These are phyloP conservation scores for Acrocalymma vagum DNA, from an alignment of 2,329 filamentous ascomycete genomes.

Conservation along the genomic window DNA sequence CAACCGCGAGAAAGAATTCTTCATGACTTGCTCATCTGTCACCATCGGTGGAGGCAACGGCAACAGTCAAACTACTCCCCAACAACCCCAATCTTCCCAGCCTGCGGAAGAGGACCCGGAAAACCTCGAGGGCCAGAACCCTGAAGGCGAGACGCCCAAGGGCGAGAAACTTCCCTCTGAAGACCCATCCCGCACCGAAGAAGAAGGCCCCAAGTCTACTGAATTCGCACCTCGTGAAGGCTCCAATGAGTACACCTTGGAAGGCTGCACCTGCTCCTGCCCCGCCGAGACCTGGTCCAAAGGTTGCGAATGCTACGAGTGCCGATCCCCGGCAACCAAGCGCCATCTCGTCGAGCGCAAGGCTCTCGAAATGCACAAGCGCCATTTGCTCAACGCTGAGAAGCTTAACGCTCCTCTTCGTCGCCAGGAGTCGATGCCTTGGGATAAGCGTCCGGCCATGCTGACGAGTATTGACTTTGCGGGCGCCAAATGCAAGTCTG, in stretches of 20 bases:
- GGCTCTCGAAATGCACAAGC: constrained; percentile 40
- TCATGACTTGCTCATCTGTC: constrained; percentile 56
- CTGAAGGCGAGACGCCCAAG: constrained; percentile 6
- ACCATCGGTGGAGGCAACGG: constrained; percentile 45
- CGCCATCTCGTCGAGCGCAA: constrained; percentile 39
- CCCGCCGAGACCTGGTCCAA: constrained; percentile 27
- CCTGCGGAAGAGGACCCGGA: constrained; percentile 9
- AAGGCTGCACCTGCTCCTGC: constrained; percentile 41
- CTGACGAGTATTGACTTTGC: constrained; percentile 50
- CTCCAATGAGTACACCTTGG: constrained; percentile 31
- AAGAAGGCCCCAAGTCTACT: too few species aligned
- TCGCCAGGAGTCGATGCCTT: constrained; percentile 44
- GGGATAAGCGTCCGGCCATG: constrained; percentile 51
- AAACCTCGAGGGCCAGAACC: constrained; percentile 1
- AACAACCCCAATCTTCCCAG: constrained; percentile 13
- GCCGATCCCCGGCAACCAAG: constrained; percentile 25
- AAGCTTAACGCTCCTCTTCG: constrained; percentile 31
- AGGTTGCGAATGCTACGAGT: constrained; percentile 32
- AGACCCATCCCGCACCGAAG: constrained; percentile 6
- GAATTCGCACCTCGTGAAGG: too few species aligned
- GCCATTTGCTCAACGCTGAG: constrained; percentile 17
- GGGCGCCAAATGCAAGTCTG: constrained; percentile 48
- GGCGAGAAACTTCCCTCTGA: constrained; percentile 2
- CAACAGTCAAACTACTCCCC: constrained; percentile 20
- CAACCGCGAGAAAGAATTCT: constrained; percentile 57